phyloP scores from a whole-genome alignment of 2,329 filamentous ascomycete species.

The Zasmidium angulare region DNA sequence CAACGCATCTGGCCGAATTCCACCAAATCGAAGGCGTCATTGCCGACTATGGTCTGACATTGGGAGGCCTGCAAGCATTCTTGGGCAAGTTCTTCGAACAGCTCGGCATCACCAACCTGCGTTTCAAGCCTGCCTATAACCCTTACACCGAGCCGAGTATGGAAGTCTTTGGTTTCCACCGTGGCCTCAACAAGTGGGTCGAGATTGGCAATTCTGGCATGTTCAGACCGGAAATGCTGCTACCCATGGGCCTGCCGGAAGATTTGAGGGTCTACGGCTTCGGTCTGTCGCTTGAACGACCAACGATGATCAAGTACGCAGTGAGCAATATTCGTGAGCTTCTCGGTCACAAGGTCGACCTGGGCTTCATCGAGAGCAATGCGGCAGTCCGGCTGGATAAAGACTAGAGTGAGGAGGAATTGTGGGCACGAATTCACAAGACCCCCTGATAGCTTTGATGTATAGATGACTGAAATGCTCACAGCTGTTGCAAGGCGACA shows the following conservation, averaged over 20 bases:
- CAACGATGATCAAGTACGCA: constrained; percentile 93
- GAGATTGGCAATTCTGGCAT: constrained; percentile 59
- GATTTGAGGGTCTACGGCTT: constrained; percentile 94
- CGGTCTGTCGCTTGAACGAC: constrained; percentile 86
- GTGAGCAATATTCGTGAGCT: constrained; percentile 84
- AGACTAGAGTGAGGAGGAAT: constrained; percentile 41
- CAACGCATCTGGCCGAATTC: constrained; percentile 95
- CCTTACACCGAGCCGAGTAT: constrained; percentile 93
- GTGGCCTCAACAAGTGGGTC: constrained; percentile 51
- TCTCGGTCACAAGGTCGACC: constrained; percentile 91
- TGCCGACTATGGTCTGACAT: constrained; percentile 88
- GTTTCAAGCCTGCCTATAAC: constrained; percentile 97
- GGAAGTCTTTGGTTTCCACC: constrained; percentile 97
- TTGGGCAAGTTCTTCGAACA: constrained; percentile 95
- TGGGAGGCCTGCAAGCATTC: constrained; percentile 90
- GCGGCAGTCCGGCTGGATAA: constrained; percentile 88
- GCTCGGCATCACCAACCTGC: constrained; percentile 84
- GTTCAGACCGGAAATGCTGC: constrained; percentile 97
- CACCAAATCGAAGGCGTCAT: constrained; percentile 99
- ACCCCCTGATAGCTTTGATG: neutral
- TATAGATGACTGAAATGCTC: constrained; percentile 3
- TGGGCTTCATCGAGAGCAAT: constrained; percentile 88
- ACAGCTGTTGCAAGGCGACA: neutral
- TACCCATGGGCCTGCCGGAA: constrained; percentile 88
- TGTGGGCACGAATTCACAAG: neutral